A percentile compares a stretch with the other conserved stretches of the same genome.
Conservation (phyloP, 2,329 filamentous ascomycete genomes). For the Penicillium psychrosexuale region DNA sequence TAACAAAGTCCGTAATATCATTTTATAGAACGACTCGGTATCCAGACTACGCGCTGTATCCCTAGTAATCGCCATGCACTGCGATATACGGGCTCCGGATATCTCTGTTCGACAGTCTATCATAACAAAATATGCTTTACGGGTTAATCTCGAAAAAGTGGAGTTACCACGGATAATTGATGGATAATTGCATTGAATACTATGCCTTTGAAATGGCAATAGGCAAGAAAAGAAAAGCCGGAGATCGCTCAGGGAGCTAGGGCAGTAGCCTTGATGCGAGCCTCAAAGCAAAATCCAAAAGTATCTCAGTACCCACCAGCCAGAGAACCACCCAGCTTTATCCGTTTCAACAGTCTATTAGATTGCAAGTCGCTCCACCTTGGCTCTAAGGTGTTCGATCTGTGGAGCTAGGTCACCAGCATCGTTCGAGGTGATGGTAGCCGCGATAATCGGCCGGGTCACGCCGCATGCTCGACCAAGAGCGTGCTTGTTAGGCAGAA, state of each 20-base stretch:
- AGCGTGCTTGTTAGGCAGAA: neutral
- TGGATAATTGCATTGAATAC: neutral
- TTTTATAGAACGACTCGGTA: too few species aligned
- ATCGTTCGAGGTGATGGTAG: neutral
- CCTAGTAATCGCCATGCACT: too few species aligned
- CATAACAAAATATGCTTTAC: neutral
- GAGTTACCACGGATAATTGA: neutral
- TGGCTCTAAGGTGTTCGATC: neutral
- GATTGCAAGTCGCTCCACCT: neutral
- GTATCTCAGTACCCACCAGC: neutral
- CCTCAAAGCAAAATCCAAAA: neutral
- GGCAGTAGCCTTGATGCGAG: neutral
- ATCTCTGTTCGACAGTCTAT: neutral
- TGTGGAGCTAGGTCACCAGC: neutral
- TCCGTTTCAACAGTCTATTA: neutral
- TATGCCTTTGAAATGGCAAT: neutral
- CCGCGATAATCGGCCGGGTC: neutral
- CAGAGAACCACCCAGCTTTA: neutral
- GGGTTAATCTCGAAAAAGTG: neutral
- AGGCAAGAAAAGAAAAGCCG: neutral
- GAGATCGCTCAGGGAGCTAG: neutral
- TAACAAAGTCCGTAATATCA: too few species aligned
- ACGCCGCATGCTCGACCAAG: neutral
- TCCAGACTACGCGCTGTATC: too few species aligned
- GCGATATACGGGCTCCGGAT: neutral